Conservation (phyloP, 306 rosid genomes). For the Prunus salicina region DNA sequence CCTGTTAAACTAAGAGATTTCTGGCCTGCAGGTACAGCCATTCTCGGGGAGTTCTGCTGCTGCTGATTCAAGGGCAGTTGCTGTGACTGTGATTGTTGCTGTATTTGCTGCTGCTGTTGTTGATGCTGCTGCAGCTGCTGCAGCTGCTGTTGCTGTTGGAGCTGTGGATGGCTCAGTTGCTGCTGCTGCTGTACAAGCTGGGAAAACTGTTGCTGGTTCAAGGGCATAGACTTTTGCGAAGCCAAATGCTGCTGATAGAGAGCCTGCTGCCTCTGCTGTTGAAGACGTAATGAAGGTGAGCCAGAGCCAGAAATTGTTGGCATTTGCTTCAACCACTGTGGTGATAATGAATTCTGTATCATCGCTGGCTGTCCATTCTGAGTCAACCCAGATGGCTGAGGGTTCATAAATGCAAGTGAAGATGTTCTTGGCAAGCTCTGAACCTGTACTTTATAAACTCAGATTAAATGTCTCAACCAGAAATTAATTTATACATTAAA, state of each 20-base stretch:
- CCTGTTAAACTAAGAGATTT: conserved; percentile 95
- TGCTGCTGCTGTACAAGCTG: conserved; percentile 82
- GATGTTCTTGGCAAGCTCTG: conserved; percentile 81
- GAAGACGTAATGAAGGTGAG: conserved; percentile 63
- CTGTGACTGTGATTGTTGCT: conserved; percentile 62
- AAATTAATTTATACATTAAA: background rate
- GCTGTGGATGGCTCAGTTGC: conserved; percentile 71
- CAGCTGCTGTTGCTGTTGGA: conserved; percentile 40
- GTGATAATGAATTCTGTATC: conserved; percentile 68
- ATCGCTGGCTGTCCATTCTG: conserved; percentile 85
- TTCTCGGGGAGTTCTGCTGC: conserved; percentile 89
- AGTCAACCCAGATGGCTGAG: conserved; percentile 73
- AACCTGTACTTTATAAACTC: conserved; percentile 42
- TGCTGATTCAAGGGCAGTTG: conserved; percentile 71
- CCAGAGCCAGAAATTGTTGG: conserved; percentile 68
- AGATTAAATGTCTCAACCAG: conserved; percentile 4
- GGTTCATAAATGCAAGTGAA: conserved; percentile 72
- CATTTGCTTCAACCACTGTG: conserved; percentile 87
- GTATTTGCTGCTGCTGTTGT: conserved; percentile 33
- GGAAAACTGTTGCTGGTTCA: conserved; percentile 68
- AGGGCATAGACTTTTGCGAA: conserved; percentile 59
- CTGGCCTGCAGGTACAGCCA: conserved; percentile 76
- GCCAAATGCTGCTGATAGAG: conserved; percentile 72
- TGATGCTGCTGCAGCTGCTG: conserved; percentile 48
- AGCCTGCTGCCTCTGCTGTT: conserved; percentile 63